Evolutionary conservation across 371 early-diverging fungal species (phyloP), one percentile per base, ranked within the genome.

Genomic region (Lichtheimia corymbifera): DNA sequence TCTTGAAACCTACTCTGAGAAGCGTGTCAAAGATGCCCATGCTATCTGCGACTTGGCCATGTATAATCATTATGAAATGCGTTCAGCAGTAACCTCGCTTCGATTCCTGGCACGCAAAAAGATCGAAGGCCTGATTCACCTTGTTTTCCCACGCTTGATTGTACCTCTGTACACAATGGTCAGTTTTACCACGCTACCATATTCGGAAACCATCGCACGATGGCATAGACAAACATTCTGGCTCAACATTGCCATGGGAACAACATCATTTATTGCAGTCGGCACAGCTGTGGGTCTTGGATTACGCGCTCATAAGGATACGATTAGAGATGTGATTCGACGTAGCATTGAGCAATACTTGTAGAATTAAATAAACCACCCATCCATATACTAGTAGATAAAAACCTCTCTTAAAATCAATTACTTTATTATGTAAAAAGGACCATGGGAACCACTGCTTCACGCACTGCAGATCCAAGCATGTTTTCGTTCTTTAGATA

Each of bases 131-230:
- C 66, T 71, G 61, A 63, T 97, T 64, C 92, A 96, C 66, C 61
- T 79, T 12, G 35, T 85, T 41, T 74, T 94, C 54, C 98, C 98
- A 1, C 67, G 64, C 0, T 43, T 62, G 20, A 77, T 95, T 14
- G 89, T 93, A 40, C 98, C 98, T 25, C 82, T 98, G 15, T 98
- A 98, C 65, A 93, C 96, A 20, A 97, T 98, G 97, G 95, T 98
- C 47, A 90, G 91, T 53, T 98, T 98, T 72, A 83, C 94, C 12
- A 85, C 90, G 6, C 81, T 93, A 1, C 95, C 92, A 7, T 98
- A 98, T 77, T 84, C 91, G 4, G 78, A 88, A 28, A 92, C 89
- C 1, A 72, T 91, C 28, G 59, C 68, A 0, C 80, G 85, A 5
- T 85, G 85, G 78, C 77, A 85, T 41, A 55, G 73, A 1, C 89